phyloP scores from a whole-genome alignment of 306 rosid genomes.

The Vicia faba region DNA sequence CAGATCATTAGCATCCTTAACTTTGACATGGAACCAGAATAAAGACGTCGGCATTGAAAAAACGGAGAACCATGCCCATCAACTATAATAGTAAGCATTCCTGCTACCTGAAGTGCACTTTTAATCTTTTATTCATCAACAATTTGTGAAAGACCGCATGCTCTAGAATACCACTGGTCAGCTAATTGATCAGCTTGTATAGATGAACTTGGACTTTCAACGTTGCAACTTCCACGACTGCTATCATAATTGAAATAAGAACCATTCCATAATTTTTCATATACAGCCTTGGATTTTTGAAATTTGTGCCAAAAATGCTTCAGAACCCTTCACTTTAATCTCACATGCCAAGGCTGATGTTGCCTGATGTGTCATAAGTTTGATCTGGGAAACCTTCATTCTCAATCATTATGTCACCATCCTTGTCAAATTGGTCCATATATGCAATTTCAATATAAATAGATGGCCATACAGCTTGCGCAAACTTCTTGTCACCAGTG shows the following conservation, averaged over 20 bases:
- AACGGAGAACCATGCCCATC: conserved; percentile 82
- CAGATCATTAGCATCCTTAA: conserved; percentile 94
- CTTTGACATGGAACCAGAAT: conserved; percentile 88
- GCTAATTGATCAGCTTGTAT: conserved; percentile 99
- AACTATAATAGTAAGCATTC: conserved; percentile 72
- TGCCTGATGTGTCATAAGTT: conserved; percentile 94
- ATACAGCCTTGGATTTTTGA: conserved; percentile 72
- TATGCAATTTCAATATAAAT: conserved; percentile 91
- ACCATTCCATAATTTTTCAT: conserved; percentile 92
- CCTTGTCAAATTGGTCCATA: conserved; percentile 95
- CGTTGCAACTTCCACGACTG: conserved; percentile 66
- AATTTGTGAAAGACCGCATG: conserved; percentile 85
- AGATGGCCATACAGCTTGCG: conserved; percentile 91
- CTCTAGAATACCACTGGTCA: conserved; percentile 86
- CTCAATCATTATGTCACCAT: conserved; percentile 94
- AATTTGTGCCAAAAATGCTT: conserved; percentile 79
- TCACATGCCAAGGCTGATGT: conserved; percentile 75
- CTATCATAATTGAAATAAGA: conserved; percentile 77
- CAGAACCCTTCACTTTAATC: conserved; percentile 77
- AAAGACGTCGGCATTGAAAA: conserved; percentile 83
- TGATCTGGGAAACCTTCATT: conserved; percentile 98
- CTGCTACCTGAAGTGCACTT: conserved; percentile 67
- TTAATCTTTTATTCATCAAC: conserved; percentile 68
- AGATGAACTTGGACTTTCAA: conserved; percentile 69
- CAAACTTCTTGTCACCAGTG: conserved; percentile 90